Base-by-base conservation (phyloP, 257 asterid species). In the Fraxinus americana region DNA sequence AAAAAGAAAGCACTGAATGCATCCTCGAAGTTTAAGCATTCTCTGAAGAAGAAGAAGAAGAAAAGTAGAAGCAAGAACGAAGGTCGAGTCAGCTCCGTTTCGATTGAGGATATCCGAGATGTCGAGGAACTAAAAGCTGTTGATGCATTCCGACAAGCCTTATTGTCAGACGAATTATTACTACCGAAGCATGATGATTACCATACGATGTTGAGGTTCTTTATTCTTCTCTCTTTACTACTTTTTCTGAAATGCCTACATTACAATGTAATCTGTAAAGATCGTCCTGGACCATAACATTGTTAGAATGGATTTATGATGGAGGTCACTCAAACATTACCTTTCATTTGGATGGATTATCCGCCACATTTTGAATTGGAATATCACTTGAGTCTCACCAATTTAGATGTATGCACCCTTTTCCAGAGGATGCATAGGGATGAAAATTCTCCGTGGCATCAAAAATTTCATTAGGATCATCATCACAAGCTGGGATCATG, bases 1-100 rank as follows among this genome's bases (percentile, higher is more conserved):
- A 92, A 91, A 83, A 92, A 92, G 96, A 92, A 91, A 86, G 97
- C 97, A 67, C 76, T 92, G 61, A 81, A 92, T 84, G 97, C 97
- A 54, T 92, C 97, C 39, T 83, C 97, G 7, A 92, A 92, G 83
- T 88, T 92, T 83, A 92, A 89, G 83, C 97, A 91, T 75, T 85
- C 97, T 77, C 94, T 92, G 73, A 92, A 90, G 93, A 92, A 92
- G 67, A 59, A 92, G 67, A 59, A 59, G 84, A 92, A 90, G 88
- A 84, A 90, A 78, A 80, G 78, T 39, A 86, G 91, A 86, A 89
- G 94, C 86, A 91, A 88, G 85, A 89, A 89, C 72, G 93, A 92
- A 67, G 91, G 87, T 63, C 85, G 97, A 80, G 92, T 90, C 80
- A 91, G 92, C 82, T 90, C 97, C 4, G 94, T 92, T 67, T 92